These are phyloP conservation scores for Trichoderma sp. DNA, from an alignment of 2,329 filamentous ascomycete genomes.

Conservation along the genomic window DNA sequence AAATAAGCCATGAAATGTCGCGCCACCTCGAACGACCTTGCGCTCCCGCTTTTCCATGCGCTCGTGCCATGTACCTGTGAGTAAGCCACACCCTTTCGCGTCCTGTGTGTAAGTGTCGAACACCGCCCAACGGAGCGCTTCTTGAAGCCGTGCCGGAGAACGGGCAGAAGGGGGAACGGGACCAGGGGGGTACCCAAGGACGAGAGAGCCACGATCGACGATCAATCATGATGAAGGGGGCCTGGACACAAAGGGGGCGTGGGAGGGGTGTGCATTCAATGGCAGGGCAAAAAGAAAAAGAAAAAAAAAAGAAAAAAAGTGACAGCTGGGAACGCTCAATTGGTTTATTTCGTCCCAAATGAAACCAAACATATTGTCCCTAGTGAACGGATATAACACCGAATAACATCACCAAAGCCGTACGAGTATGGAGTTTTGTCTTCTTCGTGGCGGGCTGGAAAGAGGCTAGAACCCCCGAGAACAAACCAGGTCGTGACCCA, in stretches of 20 bases:
- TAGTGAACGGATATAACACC: background rate
- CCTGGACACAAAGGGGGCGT: background rate
- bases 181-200: background rate
- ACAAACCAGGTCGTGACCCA: background rate
- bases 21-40: background rate
- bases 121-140: conserved; percentile 11
- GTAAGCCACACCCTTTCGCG: background rate
- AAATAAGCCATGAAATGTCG: background rate
- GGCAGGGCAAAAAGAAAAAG: background rate
- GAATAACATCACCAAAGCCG: background rate
- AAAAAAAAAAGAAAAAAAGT: background rate
- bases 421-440: background rate
- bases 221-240: conserved; percentile 12
- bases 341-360: background rate
- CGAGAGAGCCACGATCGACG: conserved; percentile 14
- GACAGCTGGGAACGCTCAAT: background rate
- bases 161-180: background rate
- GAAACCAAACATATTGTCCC: background rate
- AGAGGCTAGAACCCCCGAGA: background rate
- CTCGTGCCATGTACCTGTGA: background rate
- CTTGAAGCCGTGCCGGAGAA: conserved; percentile 19
- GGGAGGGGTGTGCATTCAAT: conserved; percentile 8
- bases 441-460: background rate
- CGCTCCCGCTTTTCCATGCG: background rate
- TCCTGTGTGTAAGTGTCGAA: background rate